Evolutionary conservation across 768 basidiomycete genomes (phyloP), one percentile per base, ranked within the genome.

Genomic region (Phylloporus arenicola): DNA sequence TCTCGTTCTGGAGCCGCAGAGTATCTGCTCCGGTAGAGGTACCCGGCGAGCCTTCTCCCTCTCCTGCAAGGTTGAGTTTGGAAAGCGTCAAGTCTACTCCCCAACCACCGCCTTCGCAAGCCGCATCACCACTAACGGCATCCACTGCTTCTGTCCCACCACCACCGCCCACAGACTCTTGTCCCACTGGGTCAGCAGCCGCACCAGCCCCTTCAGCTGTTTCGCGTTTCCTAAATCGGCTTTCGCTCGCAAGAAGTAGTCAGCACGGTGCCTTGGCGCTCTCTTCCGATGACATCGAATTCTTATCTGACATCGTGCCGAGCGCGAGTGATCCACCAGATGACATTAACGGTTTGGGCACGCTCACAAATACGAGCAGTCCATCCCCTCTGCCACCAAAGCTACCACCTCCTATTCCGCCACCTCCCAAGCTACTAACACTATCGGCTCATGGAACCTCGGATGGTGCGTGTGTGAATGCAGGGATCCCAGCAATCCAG

Each of bases 251-350:
- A 24, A 73, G 69, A 42, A 54, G 62, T 24, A 50, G 71, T 43
- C 68, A 70, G 29, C 72, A 73, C 42, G 76, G 75, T 45, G 82
- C 86, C 27, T 64, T 93, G 30, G 78, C 88, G 12, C 74, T 94
- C 16, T 88, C 88, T 14, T 73, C 79, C 1, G 83, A 88, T 51
- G 92, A 95, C 63, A 73, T 95, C 25, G 85, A 90, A 56, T 93
- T 87, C 62, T 74, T 95, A 17, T 80, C 80, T 30, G 86, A 83
- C 63, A 74, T 72, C 48, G 84, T 79, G 10, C 84, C 85, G 4
- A 78, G 76, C 54, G 75, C 74, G 11, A 63, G 57, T 43, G 79
- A 81, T 49, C 74, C 69, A 14, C 53, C 54, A 14, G 66, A 68
- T 5, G 68, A 69, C 17, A 62, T 67, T 16, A 64, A 71, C 12